These are phyloP conservation scores for Epichloe sylvatica DNA, from an alignment of 2,329 filamentous ascomycete genomes.

Conservation along the genomic window DNA sequence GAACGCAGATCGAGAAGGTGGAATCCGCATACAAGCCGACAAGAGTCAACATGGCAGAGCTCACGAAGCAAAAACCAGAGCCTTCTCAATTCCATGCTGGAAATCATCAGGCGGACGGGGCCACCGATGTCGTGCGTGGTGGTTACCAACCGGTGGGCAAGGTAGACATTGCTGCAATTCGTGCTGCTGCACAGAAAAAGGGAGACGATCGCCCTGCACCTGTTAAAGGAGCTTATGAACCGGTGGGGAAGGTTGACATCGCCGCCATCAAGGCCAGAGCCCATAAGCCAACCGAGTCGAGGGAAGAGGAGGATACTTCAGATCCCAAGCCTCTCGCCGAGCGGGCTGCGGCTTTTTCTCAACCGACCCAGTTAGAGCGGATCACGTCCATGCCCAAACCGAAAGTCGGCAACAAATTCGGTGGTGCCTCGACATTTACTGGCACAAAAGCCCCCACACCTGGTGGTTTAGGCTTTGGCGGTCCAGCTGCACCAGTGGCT, in stretches of 20 bases:
- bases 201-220: conserved; percentile 68
- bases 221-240: conserved; percentile 89
- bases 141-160: conserved; percentile 91
- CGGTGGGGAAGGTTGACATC: conserved; percentile 93
- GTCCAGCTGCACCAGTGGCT: conserved; percentile 38
- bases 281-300: conserved; percentile 45
- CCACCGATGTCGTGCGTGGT: conserved; percentile 59
- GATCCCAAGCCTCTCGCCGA: conserved; percentile 56
- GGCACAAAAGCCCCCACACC: conserved; percentile 85
- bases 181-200: conserved; percentile 54
- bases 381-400: conserved; percentile 84
- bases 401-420: conserved; percentile 85
- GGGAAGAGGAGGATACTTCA: conserved; percentile 17
- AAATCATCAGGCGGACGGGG: conserved; percentile 28
- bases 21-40: conserved; percentile 86
- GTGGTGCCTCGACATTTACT: conserved; percentile 54
- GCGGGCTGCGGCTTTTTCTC: conserved; percentile 57
- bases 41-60: conserved; percentile 82
- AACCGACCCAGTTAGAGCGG: conserved; percentile 51
- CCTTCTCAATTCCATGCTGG: conserved; percentile 45
- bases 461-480: conserved; percentile 49
- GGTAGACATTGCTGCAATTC: conserved; percentile 89
- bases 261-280: conserved; percentile 78
- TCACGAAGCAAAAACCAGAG: conserved; percentile 59
- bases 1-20: conserved; percentile 83